Conservation (phyloP, 1,284 basidiomycete genomes). For the Chondrostereum purpureum region DNA sequence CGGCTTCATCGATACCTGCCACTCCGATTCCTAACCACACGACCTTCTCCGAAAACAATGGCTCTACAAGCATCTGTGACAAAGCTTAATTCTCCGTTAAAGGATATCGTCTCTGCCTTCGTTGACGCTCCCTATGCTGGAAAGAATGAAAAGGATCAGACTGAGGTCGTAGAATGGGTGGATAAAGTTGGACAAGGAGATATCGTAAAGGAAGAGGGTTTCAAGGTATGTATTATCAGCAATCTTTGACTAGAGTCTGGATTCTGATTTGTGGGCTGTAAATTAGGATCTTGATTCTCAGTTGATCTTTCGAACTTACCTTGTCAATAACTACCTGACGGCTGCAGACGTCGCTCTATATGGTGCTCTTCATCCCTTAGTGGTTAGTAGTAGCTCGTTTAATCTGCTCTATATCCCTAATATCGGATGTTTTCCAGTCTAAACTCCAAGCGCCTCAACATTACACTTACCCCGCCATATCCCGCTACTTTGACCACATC, state of each 20-base stretch:
- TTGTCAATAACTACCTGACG: conserved; percentile 78
- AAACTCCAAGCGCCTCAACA: conserved; percentile 62
- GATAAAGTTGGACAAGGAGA: conserved; percentile 53
- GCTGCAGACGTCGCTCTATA: conserved; percentile 84
- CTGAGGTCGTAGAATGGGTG: conserved; percentile 64
- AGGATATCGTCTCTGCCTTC: conserved; percentile 49
- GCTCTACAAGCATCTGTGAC: conserved; percentile 46
- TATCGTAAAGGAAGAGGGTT: conserved; percentile 36
- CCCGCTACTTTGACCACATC: conserved; percentile 91
- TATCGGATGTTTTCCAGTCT: conserved; percentile 38
- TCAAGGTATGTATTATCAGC: conserved; percentile 36
- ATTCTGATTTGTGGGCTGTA: conserved; percentile 10
- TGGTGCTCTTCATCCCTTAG: conserved; percentile 69
- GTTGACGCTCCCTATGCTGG: conserved; percentile 42
- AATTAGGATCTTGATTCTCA: conserved; percentile 66
- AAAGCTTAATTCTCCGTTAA: conserved; percentile 46
- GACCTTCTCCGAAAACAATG: conserved; percentile 38
- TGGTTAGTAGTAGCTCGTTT: conserved; percentile 48
- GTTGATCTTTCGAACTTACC: conserved; percentile 72
- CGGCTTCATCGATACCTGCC: conserved; percentile 31
- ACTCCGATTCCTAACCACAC: conserved; percentile 22
- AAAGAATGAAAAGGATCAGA: conserved; percentile 53
- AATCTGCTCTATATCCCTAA: not conserved
- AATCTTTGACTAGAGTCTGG: not conserved
- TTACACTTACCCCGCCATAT: conserved; percentile 72